Percentiles rank a stretch among this genome's conserved stretches.
phyloP scores from a whole-genome alignment of 441 rosid genomes.

The Aquilaria agallochum region DNA sequence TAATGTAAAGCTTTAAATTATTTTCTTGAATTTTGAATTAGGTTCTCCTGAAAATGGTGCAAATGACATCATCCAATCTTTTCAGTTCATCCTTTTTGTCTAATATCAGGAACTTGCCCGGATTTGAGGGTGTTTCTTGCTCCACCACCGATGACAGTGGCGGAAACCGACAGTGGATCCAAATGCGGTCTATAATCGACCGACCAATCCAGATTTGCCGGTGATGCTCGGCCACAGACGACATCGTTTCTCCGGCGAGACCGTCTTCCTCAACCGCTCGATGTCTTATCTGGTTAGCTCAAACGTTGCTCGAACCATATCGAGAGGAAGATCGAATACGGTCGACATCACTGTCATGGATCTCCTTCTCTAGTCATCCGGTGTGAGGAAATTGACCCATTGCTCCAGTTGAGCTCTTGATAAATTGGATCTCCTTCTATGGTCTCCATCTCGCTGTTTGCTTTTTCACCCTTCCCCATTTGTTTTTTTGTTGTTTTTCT shows the following conservation, averaged over 20 bases:
- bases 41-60: too few species aligned
- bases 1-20: too few species aligned
- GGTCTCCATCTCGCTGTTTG: too few species aligned
- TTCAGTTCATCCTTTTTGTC: too few species aligned
- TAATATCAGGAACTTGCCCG: too few species aligned
- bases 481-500: too few species aligned
- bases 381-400: not conserved
- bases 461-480: too few species aligned
- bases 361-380: slow-evolving; percentile 13
- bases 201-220: slow-evolving; percentile 17
- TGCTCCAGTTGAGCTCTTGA: not conserved
- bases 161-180: slow-evolving; percentile 13
- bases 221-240: slow-evolving; percentile 15
- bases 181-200: slow-evolving; percentile 33
- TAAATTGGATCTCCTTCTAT: too few species aligned
- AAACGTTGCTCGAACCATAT: slow-evolving; percentile 18
- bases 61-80: too few species aligned
- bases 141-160: too few species aligned
- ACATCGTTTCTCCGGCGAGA: not conserved
- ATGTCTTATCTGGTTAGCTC: slow-evolving; percentile 11
- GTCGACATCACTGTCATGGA: slow-evolving; percentile 3
- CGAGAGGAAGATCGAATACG: not conserved
- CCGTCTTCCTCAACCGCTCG: slow-evolving; percentile 14
- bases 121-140: too few species aligned
- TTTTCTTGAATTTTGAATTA: too few species aligned